Evolutionary conservation across 805 yeast species (phyloP).

Genomic region (Kuraishia cidri): DNA sequence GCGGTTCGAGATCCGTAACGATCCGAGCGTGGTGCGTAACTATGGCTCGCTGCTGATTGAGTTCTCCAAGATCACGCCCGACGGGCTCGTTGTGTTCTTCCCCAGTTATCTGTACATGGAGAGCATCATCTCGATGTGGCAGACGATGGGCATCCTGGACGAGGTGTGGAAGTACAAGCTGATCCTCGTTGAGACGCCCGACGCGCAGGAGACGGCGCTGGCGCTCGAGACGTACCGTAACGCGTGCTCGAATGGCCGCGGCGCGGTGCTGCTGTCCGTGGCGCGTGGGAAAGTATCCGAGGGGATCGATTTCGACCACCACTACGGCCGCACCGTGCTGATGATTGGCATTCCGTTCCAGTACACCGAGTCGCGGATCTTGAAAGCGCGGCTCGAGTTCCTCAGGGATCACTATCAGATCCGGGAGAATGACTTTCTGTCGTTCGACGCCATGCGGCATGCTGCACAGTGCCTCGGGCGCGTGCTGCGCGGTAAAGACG

Average conservation of each 20-base stretch:
- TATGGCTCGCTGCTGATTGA: conserved; percentile 91
- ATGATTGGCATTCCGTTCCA: conserved; percentile 99
- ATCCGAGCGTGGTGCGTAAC: conserved; percentile 95
- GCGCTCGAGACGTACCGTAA: conserved; percentile 93
- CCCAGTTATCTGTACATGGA: conserved; percentile 98
- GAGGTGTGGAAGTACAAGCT: conserved; percentile 98
- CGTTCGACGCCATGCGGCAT: conserved; percentile 99
- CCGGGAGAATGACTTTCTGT: conserved; percentile 86
- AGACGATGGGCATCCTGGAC: conserved; percentile 93
- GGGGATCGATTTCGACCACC: conserved; percentile 99
- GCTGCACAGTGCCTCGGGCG: conserved; percentile 99
- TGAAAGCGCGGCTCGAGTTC: conserved; percentile 92
- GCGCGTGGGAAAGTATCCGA: conserved; percentile 99
- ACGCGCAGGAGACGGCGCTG: conserved; percentile 94
- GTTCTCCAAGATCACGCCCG: conserved; percentile 93
- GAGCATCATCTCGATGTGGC: conserved; percentile 97
- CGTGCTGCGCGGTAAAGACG: conserved; percentile 95
- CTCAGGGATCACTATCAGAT: conserved; percentile 88
- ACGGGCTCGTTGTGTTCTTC: conserved; percentile 95
- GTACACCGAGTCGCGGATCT: conserved; percentile 92
- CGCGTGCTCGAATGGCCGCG: conserved; percentile 96
- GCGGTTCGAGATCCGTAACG: conserved; percentile 92
- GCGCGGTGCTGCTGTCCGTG: conserved; percentile 91
- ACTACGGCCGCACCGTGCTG: conserved; percentile 92
- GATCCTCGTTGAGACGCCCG: conserved; percentile 95